Percentiles rank a stretch among this genome's conserved stretches.
These are phyloP conservation scores for Trichoderma lentiforme DNA, from an alignment of 2,329 filamentous ascomycete species.

Conservation along the genomic window DNA sequence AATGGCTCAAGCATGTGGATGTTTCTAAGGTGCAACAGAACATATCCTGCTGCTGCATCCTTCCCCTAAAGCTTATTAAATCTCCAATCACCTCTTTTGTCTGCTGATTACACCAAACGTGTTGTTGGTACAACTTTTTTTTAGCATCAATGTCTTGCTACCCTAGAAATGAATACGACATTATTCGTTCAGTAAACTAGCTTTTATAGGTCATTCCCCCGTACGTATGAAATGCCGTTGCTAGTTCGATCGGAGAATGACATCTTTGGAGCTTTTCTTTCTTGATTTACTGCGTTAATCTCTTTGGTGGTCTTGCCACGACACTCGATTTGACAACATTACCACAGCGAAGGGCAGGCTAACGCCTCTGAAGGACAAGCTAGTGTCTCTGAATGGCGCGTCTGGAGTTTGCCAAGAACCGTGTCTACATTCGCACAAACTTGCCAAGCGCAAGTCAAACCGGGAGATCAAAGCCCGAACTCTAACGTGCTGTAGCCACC, in stretches of 20 bases:
- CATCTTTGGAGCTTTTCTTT: not conserved
- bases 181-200: not conserved
- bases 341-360: not conserved
- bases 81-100: not conserved
- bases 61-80: not conserved
- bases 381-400: not conserved
- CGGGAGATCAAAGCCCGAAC: not conserved
- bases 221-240: not conserved
- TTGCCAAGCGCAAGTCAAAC: not conserved
- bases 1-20: not conserved
- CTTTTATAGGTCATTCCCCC: not conserved
- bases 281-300: not conserved
- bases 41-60: not conserved
- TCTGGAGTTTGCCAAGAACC: not conserved
- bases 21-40: not conserved
- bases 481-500: not conserved
- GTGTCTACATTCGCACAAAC: not conserved
- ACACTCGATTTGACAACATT: not conserved
- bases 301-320: not conserved
- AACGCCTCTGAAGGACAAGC: not conserved
- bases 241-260: not conserved
- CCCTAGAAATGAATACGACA: not conserved
- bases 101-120: not conserved
- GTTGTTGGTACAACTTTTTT: not conserved
- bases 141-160: not conserved